Base-by-base conservation (phyloP, 768 basidiomycete species). In the Leccinum barrowsii region DNA sequence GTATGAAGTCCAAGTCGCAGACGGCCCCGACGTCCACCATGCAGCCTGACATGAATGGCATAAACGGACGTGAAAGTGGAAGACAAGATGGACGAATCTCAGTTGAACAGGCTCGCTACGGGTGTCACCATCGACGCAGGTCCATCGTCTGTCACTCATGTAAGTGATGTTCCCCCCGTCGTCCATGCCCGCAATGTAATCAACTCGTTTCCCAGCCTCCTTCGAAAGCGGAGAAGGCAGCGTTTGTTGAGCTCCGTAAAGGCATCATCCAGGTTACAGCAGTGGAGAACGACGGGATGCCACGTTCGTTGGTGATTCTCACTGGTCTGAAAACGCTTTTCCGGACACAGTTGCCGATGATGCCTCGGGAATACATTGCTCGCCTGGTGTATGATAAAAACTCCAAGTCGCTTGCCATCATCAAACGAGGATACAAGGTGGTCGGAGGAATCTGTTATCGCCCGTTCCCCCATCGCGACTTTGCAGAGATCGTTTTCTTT, bases 401-500 rank as follows among this genome's bases (percentile, higher is more conserved):
- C 67, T 97, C 96, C n/a, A 89, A 89, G 68, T 84, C 85, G 34
- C 82, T 99, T 54, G 97, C 94, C 2, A 97, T 99, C 68, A 87
- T 97, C 69, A 98, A 98, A 74, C 82, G 88, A 24, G 97, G 97
- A 0, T 88, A 85, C 73, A 95, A 95, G 68, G 96, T 98, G 46
- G 96, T 98, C 2, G 96, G 95, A 22, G 97, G 97, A 5, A 98
- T 99, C 63, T 96, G 94, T 69, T 99, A 91, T 75, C 84, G 97
- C 34, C 96, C 96, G 2, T 98, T 99, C 69, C 89, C 92, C 35
- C 94, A 93, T 67, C 84, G 95, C 61, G 87, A 89, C 17, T 99
- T 99, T 67, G 94, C 95, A 30, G 97, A 99, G 74, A 98, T 99
- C 67, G 95, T 97, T 7, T 99, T 99, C 75, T 98, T 98, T 69